Evolutionary conservation across 1,284 basidiomycete genomes (phyloP).

Genomic region (Phellinidium pouzarii): DNA sequence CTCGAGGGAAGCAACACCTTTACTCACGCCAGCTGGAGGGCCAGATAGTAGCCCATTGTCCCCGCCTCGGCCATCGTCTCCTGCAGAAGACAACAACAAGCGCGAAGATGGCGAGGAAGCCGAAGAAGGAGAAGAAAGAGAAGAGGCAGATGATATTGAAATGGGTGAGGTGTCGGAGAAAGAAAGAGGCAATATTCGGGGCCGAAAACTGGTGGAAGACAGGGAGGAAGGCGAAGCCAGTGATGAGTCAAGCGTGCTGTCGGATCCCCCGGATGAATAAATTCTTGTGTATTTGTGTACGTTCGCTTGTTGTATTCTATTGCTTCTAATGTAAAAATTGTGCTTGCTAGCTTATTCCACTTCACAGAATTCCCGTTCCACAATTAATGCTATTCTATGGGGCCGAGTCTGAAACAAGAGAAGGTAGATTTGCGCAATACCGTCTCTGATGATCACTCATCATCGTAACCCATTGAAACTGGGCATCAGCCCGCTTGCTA

Average conservation of each 20-base stretch:
- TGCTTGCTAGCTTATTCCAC: no score
- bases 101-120: constrained; percentile 22
- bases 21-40: constrained; percentile 18
- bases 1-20: constrained; percentile 26
- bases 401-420: no score
- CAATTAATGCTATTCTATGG: no score
- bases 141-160: constrained; percentile 63
- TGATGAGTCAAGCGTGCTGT: constrained; percentile 66
- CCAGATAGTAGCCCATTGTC: constrained; percentile 18
- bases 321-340: no score
- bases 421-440: no score
- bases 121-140: constrained; percentile 26
- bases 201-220: constrained; percentile 45
- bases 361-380: no score
- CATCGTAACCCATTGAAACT: no score
- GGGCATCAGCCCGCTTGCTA: no score
- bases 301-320: neutral
- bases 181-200: constrained; percentile 47
- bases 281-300: neutral
- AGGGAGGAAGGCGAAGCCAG: constrained; percentile 80
- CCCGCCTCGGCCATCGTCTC: constrained; percentile 27
- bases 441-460: no score
- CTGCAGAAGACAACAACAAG: constrained; percentile 19
- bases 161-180: constrained; percentile 81
- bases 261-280: constrained; percentile 60